A percentile compares a stretch with the other conserved stretches of the same genome.
phyloP scores from a whole-genome alignment of 257 asterid species.

The Nicotiana attenuata region DNA sequence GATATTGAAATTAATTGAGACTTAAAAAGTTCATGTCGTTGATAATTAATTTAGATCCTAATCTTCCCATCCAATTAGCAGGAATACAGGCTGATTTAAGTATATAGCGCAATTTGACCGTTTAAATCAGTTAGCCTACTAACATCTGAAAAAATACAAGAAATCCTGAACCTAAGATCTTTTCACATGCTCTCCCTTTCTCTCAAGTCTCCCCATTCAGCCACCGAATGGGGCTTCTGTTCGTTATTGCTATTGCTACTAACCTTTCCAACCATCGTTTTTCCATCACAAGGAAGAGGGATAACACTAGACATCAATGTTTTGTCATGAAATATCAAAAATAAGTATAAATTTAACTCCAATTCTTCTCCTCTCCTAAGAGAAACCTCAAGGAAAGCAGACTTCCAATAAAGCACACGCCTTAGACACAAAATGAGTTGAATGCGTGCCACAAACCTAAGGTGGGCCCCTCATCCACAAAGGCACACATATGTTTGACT shows the following conservation, averaged over 20 bases:
- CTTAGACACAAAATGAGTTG: neutral
- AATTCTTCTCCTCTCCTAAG: too few species aligned
- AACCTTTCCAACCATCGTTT: too few species aligned
- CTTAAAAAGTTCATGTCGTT: neutral
- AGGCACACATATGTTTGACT: neutral
- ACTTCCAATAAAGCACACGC: neutral
- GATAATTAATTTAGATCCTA: neutral
- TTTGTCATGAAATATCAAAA: too few species aligned
- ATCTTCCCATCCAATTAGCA: neutral
- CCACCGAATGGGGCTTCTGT: neutral
- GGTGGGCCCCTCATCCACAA: neutral
- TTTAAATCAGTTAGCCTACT: neutral
- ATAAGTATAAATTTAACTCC: too few species aligned
- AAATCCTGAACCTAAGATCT: neutral
- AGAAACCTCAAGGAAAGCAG: too few species aligned
- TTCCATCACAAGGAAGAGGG: too few species aligned
- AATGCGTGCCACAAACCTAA: neutral
- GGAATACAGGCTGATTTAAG: neutral
- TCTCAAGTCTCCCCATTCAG: neutral
- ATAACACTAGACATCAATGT: too few species aligned
- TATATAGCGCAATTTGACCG: neutral
- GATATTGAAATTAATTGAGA: neutral
- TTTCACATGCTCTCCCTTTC: neutral
- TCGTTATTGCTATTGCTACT: too few species aligned
- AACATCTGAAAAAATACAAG: neutral